Conservation (phyloP, 2,329 filamentous ascomycete genomes). For the Periconia sp. region DNA sequence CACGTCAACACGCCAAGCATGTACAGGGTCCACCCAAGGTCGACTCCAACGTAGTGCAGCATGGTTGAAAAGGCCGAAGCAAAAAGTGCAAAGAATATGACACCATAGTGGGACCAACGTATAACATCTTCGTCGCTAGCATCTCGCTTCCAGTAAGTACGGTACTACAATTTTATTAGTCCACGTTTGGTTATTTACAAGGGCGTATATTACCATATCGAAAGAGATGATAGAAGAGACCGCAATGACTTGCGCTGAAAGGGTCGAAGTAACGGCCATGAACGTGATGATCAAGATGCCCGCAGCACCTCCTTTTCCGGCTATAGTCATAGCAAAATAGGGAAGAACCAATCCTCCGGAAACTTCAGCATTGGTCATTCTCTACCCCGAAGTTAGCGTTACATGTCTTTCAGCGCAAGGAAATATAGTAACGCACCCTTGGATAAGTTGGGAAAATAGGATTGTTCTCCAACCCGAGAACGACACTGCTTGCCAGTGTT, state of each 20-base stretch:
- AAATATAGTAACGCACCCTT: conserved; percentile 9
- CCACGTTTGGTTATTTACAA: not conserved
- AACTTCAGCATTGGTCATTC: conserved; percentile 48
- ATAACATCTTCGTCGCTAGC: conserved; percentile 59
- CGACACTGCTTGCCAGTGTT: conserved; percentile 58
- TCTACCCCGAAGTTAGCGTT: conserved; percentile 14
- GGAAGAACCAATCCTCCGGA: conserved; percentile 47
- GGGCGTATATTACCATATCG: conserved; percentile 45
- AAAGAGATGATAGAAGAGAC: conserved; percentile 62
- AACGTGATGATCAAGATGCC: conserved; percentile 48
- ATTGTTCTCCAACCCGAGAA: conserved; percentile 55
- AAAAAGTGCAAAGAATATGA: conserved; percentile 60
- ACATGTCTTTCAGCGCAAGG: not conserved
- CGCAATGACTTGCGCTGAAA: conserved; percentile 60
- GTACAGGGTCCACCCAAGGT: conserved; percentile 62
- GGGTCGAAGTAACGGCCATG: conserved; percentile 55
- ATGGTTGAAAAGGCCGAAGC: conserved; percentile 60
- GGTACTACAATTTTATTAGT: conserved; percentile 38
- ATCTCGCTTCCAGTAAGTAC: conserved; percentile 55
- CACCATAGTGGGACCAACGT: conserved; percentile 59
- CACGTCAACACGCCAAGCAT: conserved; percentile 62
- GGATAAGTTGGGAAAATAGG: conserved; percentile 62
- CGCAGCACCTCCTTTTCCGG: conserved; percentile 47
- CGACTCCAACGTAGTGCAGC: conserved; percentile 60
- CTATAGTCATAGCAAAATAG: conserved; percentile 47